A percentile compares a stretch with the other conserved stretches of the same genome.
Conservation (phyloP, 2,329 filamentous ascomycete genomes). For the Diaporthe caulivora region DNA sequence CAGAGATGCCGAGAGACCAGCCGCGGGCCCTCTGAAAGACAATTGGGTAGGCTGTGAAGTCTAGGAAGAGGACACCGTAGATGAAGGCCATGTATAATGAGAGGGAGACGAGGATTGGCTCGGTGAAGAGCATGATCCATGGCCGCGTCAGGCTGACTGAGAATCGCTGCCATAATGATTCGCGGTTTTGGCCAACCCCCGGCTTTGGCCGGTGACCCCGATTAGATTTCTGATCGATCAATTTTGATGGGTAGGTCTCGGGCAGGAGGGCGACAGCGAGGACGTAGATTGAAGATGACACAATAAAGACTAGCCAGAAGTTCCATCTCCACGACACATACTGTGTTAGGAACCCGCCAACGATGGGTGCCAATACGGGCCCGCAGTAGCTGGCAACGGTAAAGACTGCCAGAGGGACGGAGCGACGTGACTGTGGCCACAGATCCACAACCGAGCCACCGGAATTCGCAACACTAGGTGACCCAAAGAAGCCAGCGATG, state of each 20-base stretch:
- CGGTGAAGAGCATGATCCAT: neutral
- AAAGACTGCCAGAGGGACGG: neutral
- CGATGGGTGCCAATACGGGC: neutral
- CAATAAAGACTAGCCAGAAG: neutral
- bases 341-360: neutral
- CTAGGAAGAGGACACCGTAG: neutral
- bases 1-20: neutral
- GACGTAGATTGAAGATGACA: neutral
- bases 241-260: neutral
- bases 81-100: constrained; percentile 1
- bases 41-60: neutral
- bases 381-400: neutral
- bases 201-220: neutral
- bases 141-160: neutral
- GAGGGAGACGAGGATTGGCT: neutral
- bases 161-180: neutral
- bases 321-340: neutral
- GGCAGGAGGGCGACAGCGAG: neutral
- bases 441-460: neutral
- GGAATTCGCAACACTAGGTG: neutral
- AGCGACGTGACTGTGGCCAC: neutral
- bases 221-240: neutral
- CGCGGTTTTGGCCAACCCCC: neutral
- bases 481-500: neutral
- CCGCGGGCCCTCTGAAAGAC: neutral